These are phyloP conservation scores for Pachyrhizus erosus DNA, from an alignment of 306 rosid species.

Conservation along the genomic window DNA sequence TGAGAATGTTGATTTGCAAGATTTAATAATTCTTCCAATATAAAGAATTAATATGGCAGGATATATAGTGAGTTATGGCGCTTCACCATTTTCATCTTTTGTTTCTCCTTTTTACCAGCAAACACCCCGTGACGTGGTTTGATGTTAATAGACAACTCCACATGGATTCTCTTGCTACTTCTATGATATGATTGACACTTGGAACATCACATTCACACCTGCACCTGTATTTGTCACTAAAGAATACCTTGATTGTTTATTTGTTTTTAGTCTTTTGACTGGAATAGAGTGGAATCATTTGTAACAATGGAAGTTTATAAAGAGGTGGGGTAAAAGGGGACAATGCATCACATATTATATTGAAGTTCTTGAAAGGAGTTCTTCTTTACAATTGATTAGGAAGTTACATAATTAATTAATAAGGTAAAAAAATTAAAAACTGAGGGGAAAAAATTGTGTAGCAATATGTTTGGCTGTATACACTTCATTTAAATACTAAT, in stretches of 20 bases:
- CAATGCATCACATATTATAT: not conserved
- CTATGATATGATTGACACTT: not conserved
- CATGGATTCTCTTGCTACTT: constrained; percentile 1
- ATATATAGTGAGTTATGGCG: not conserved
- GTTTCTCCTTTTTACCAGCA: not conserved
- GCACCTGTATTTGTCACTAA: not conserved
- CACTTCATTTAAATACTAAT: too few relatives aligned
- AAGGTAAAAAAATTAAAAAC: too few relatives aligned
- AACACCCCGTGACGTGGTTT: not conserved
- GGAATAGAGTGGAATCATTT: not conserved
- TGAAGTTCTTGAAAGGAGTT: not conserved
- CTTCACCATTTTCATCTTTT: not conserved
- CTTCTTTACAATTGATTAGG: not conserved
- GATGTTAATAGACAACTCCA: constrained; percentile 6
- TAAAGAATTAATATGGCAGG: not conserved
- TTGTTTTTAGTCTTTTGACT: not conserved
- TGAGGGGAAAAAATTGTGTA: too few relatives aligned
- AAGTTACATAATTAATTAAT: not conserved
- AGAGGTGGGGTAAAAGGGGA: too few relatives aligned
- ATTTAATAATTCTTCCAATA: not conserved
- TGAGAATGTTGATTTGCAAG: not conserved
- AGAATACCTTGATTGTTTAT: not conserved
- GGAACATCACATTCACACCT: not conserved
- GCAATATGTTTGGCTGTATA: too few relatives aligned
- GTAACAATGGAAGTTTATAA: not conserved